A percentile compares a stretch with the other conserved stretches of the same genome.
Conservation (phyloP, 73 alveolate species). For the Symbiodinium pilosum region DNA sequence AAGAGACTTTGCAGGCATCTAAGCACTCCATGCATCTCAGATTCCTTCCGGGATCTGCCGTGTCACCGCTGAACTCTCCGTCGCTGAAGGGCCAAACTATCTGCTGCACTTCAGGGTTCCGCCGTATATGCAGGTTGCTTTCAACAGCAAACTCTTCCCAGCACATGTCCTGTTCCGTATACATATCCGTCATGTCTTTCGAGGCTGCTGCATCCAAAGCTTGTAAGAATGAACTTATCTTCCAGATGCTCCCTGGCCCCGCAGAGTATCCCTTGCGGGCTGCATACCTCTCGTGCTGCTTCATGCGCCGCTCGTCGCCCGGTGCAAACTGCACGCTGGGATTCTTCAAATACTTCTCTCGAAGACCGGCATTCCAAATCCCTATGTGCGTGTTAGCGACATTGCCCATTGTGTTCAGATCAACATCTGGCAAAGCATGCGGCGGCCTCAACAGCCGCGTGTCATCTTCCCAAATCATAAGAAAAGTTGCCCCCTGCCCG, state of each 20-base stretch:
- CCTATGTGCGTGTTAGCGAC: background rate
- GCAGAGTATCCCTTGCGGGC: conserved; percentile 44
- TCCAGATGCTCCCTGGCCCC: conserved; percentile 41
- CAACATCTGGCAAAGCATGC: conserved; percentile 34
- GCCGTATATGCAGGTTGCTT: conserved; percentile 6
- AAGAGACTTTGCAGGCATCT: background rate
- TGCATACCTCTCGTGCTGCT: conserved; percentile 54
- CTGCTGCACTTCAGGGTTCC: conserved; percentile 79
- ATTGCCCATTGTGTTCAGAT: conserved; percentile 78
- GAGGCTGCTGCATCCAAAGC: background rate
- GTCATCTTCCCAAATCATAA: conserved; percentile 90
- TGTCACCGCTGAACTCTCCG: background rate
- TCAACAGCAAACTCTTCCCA: conserved; percentile 60
- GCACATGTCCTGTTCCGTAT: conserved; percentile 75
- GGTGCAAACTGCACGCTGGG: background rate
- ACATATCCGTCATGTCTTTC: conserved; percentile 41
- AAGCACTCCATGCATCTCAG: background rate
- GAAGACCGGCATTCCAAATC: background rate
- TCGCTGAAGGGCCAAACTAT: background rate
- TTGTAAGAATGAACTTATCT: background rate
- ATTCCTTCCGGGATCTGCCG: background rate
- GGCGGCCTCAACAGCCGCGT: conserved; percentile 54
- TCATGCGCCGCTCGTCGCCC: background rate
- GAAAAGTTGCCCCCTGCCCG: conserved; percentile 4
- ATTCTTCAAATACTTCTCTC: background rate